Evolutionary conservation across 2,329 filamentous ascomycete genomes (phyloP).

Genomic region (Cordyceps pruinosa): DNA sequence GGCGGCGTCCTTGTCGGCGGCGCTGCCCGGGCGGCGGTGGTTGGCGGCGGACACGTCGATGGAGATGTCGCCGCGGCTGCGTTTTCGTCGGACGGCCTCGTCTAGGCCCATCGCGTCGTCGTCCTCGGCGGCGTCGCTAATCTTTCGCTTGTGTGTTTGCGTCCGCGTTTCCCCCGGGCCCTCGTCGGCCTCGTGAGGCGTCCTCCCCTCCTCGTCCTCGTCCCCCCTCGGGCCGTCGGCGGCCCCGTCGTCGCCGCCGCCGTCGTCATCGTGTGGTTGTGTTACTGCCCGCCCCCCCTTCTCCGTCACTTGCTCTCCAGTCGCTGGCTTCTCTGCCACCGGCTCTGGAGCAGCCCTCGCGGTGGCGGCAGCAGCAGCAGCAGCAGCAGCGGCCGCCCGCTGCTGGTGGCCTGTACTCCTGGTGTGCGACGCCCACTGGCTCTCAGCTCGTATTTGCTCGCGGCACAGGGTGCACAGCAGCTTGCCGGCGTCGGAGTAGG

Average conservation of each 20-base stretch:
- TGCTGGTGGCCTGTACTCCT: conserved; percentile 39
- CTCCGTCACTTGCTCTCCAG: background rate
- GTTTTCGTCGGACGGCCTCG: conserved; percentile 35
- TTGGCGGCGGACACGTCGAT: conserved; percentile 12
- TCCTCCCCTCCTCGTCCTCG: background rate
- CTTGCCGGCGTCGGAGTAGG: conserved; percentile 61
- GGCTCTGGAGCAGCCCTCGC: background rate
- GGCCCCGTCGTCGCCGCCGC: background rate
- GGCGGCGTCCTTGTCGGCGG: conserved; percentile 14
- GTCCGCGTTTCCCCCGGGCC: conserved; percentile 15
- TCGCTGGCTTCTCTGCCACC: background rate
- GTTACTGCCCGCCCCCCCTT: background rate
- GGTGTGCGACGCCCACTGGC: conserved; percentile 59
- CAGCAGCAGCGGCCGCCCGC: conserved; percentile 17
- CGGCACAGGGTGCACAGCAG: conserved; percentile 62
- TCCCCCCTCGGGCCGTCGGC: background rate
- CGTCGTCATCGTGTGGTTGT: conserved; percentile 19
- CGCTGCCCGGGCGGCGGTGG: background rate
- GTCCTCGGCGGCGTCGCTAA: conserved; percentile 24
- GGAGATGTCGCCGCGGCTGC: conserved; percentile 34
- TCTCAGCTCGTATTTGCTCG: conserved; percentile 56
- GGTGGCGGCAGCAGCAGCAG: conserved; percentile 19
- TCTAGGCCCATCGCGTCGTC: conserved; percentile 30
- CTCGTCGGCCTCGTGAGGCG: conserved; percentile 11
- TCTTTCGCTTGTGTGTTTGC: conserved; percentile 26